Evolutionary conservation across 495 filamentous ascomycete genomes (phyloP).

Genomic region (Daldinia caldariorum): DNA sequence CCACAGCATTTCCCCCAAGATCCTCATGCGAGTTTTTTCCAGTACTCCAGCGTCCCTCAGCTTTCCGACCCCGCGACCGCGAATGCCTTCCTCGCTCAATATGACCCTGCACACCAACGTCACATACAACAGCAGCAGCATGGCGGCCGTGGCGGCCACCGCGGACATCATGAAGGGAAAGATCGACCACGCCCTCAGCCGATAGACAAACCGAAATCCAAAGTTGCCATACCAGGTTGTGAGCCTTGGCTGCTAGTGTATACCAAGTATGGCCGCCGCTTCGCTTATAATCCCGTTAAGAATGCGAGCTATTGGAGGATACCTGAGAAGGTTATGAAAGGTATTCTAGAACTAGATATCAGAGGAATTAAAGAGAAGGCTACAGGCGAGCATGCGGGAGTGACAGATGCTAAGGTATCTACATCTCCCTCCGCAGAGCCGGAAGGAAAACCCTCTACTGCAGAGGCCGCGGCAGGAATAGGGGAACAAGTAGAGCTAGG

Average conservation of each 20-base stretch:
- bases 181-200: conserved; percentile 68
- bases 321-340: conserved; percentile 82
- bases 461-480: conserved; percentile 35
- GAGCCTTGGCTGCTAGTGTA: conserved; percentile 93
- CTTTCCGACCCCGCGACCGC: conserved; percentile 57
- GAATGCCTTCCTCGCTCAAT: conserved; percentile 60
- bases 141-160: conserved; percentile 49
- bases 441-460: background rate
- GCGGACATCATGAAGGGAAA: conserved; percentile 54
- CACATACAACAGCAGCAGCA: conserved; percentile 42
- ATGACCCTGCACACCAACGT: conserved; percentile 47
- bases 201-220: conserved; percentile 82
- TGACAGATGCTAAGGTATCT: conserved; percentile 8
- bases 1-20: conserved; percentile 37
- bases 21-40: conserved; percentile 54
- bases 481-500: conserved; percentile 55
- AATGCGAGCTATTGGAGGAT: conserved; percentile 94
- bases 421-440: conserved; percentile 9
- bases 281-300: conserved; percentile 84
- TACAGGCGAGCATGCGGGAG: conserved; percentile 42
- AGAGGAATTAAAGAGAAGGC: conserved; percentile 63
- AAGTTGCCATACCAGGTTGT: conserved; percentile 78
- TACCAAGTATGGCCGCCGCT: conserved; percentile 86
- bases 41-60: conserved; percentile 58
- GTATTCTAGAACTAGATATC: conserved; percentile 75